Evolutionary conservation across 1,284 basidiomycete species (phyloP).

Genomic region (Cryptococcus deneoformans): DNA sequence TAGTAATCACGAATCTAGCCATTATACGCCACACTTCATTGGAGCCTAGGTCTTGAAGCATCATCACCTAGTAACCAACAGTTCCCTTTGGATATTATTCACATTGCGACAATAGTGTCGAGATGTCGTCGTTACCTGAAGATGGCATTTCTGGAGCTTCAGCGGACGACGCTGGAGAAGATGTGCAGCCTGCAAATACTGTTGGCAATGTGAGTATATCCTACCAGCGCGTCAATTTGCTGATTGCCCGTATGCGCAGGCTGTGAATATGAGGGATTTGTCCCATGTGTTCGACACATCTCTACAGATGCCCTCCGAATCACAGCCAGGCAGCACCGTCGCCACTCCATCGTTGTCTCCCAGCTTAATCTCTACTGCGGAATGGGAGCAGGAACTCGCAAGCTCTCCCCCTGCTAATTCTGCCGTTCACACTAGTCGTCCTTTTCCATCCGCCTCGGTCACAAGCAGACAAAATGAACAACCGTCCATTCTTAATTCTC

Average conservation of each 20-base stretch:
- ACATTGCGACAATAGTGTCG: too few species aligned
- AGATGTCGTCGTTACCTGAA: constrained; percentile 9
- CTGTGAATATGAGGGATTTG: constrained; percentile 23
- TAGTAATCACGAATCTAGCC: too few species aligned
- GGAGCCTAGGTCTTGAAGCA: too few species aligned
- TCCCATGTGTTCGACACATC: constrained; percentile 14
- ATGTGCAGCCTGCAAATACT: constrained; percentile 21
- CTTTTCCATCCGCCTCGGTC: too few species aligned
- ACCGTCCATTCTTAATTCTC: too few species aligned
- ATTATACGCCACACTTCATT: too few species aligned
- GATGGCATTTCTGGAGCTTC: constrained; percentile 9
- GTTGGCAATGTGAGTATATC: background rate
- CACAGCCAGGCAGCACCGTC: background rate
- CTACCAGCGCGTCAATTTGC: too few species aligned
- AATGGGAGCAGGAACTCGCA: background rate
- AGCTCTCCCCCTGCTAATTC: too few species aligned
- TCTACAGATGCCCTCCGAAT: constrained; percentile 10
- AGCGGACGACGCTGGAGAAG: constrained; percentile 28
- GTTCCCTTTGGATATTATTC: too few species aligned
- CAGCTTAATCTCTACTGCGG: background rate
- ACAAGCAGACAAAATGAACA: too few species aligned
- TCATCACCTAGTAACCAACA: too few species aligned
- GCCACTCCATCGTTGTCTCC: constrained; percentile 2
- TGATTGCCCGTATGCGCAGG: background rate
- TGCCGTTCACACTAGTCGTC: too few species aligned